A percentile compares a stretch with the other conserved stretches of the same genome.
Conservation (phyloP, 78 protist genomes). For the Chrysochromulina tobinii region DNA sequence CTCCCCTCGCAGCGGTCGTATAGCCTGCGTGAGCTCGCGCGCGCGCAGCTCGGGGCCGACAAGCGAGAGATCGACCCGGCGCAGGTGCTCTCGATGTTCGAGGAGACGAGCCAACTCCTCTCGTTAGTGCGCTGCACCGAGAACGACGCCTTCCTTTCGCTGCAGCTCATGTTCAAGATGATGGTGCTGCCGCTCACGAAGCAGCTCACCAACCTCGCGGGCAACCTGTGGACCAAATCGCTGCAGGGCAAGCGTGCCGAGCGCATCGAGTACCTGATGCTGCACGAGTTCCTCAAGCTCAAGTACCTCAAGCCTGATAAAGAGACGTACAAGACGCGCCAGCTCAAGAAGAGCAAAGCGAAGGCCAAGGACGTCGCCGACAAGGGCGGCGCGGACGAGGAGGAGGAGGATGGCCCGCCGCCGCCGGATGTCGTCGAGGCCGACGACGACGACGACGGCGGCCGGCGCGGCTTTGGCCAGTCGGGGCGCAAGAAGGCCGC, state of each 20-base stretch:
- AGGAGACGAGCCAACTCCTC: not conserved
- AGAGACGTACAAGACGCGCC: not conserved
- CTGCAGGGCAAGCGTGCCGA: conserved; percentile 83
- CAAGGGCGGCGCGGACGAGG: not conserved
- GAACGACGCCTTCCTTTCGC: conserved; percentile 71
- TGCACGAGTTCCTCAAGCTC: conserved; percentile 87
- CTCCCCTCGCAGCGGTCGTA: conserved; percentile 67
- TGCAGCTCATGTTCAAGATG: conserved; percentile 74
- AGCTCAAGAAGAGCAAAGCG: not conserved
- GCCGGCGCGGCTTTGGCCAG: not conserved
- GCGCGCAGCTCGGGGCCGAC: conserved; percentile 62
- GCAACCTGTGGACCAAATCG: conserved; percentile 83
- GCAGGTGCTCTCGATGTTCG: not conserved
- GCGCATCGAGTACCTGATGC: conserved; percentile 92
- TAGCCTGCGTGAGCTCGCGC: conserved; percentile 66
- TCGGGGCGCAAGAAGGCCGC: not conserved
- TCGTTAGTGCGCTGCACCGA: conserved; percentile 45
- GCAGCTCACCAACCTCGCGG: conserved; percentile 88
- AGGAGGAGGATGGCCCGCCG: not conserved
- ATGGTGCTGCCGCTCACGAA: conserved; percentile 88
- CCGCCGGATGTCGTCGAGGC: not conserved
- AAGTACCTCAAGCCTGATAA: conserved; percentile 24
- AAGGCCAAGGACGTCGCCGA: not conserved
- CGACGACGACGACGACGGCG: conserved; percentile 18
- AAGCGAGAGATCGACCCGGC: not conserved